Base-by-base conservation (phyloP, 2,329 filamentous ascomycete genomes). In the Stemphylium beticola region DNA sequence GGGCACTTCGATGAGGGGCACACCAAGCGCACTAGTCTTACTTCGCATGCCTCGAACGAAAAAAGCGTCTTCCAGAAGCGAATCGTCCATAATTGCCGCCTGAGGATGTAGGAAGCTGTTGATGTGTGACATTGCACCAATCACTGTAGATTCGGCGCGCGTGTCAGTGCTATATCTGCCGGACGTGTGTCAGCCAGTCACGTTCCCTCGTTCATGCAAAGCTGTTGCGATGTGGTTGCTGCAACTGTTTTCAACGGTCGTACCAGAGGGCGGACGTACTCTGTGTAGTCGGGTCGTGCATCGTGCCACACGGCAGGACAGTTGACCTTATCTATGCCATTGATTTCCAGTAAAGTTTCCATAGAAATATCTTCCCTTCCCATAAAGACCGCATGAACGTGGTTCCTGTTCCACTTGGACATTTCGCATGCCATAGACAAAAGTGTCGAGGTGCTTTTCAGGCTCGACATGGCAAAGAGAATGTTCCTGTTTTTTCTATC, bases 381-480 rank as follows among this genome's bases (percentile, higher is more conserved):
- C 77, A 96, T 83, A 4, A 98, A 76, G 0, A 85, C 88, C 69
- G 96, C 88, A 72, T 98, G 93, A 8, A 97, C 92, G 58, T 86
- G 83, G 67, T 86, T 96, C 54, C 83, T 81, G 51, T 84, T 81
- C 74, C 87, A 83, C 18, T 74, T 74, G 6, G 87, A 87, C 93
- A 97, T 97, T 65, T 91, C 85, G 74, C 95, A 98, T 5, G 93
- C 91, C 69, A 96, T 80, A 0, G 92, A 92, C 29, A 96, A 78
- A 48, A 97, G 73, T 29, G 84, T 83, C 0, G 90, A 83, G 14
- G 87, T 85, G 69, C 91, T 95, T 72, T 84, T 84, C 45, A 96
- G 76, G 57, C 83, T 92, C 0, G 90, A 87, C 3, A 90, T 87
- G 4, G 87, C 88, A 71, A 96, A 96, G 3, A 97, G 75, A 14